phyloP scores from a whole-genome alignment of 2,329 filamentous ascomycete genomes.

The Apiospora hydei region DNA sequence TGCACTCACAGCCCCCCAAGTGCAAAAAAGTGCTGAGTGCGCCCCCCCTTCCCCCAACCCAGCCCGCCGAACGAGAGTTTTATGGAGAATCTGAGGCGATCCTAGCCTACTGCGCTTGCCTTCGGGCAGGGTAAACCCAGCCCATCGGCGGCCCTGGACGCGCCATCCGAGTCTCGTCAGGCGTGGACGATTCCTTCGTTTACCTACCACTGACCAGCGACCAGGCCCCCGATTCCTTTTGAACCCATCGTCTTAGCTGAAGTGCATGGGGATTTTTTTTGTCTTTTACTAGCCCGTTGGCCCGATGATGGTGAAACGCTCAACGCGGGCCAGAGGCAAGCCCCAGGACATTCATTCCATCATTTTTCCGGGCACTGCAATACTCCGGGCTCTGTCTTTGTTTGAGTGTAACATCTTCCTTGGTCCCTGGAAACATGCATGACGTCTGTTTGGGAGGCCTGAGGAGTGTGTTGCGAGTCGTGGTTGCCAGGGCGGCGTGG shows the following conservation, averaged over 20 bases:
- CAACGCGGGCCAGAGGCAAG: not conserved
- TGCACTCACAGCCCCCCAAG: slow-evolving; percentile 17
- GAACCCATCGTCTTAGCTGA: not conserved
- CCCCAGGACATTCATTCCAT: not conserved
- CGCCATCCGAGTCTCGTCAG: slow-evolving; percentile 8
- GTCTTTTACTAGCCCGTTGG: not conserved
- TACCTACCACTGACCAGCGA: not conserved
- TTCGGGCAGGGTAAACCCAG: slow-evolving; percentile 10
- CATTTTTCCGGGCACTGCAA: not conserved
- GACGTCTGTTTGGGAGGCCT: slow-evolving; percentile 16
- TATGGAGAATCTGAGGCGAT: slow-evolving; percentile 18
- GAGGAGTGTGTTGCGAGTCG: not conserved
- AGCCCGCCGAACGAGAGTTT: slow-evolving; percentile 12
- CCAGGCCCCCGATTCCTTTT: not conserved
- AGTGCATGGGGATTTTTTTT: not conserved
- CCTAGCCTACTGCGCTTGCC: slow-evolving; percentile 5
- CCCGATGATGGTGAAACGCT: slow-evolving; percentile 15
- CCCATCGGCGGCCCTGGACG: not conserved
- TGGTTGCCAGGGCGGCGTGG: slow-evolving; percentile 12
- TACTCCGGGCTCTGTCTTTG: not conserved
- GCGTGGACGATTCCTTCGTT: not conserved
- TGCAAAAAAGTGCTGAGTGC: not conserved
- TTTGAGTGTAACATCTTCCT: not conserved
- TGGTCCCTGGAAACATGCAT: slow-evolving; percentile 1
- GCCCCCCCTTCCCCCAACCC: not conserved